A percentile compares a stretch with the other conserved stretches of the same genome.
phyloP scores from a whole-genome alignment of 306 rosid genomes.

The Dalbergia cultrata region DNA sequence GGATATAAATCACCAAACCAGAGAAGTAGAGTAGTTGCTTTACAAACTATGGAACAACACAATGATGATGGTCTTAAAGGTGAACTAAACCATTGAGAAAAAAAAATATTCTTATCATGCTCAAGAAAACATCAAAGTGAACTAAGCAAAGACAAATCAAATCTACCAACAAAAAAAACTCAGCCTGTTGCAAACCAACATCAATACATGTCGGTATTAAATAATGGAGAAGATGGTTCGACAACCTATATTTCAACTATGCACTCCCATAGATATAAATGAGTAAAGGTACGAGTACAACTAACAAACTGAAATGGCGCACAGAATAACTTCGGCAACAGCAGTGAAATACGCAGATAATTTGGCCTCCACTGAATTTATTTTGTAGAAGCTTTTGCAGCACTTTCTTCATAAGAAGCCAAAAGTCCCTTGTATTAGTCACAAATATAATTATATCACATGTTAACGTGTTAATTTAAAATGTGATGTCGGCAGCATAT shows the following conservation, averaged over 20 bases:
- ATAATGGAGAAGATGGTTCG: constrained; percentile 18
- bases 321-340: constrained; percentile 31
- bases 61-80: constrained; percentile 23
- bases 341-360: not conserved
- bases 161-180: constrained; percentile 19
- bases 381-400: constrained; percentile 36
- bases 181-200: not conserved
- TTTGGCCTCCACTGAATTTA: constrained; percentile 7
- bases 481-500: constrained; percentile 51
- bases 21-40: not conserved
- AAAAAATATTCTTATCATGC: not conserved
- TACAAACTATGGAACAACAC: constrained; percentile 22
- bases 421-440: constrained; percentile 27
- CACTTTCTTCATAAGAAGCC: constrained; percentile 47
- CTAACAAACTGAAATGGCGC: constrained; percentile 39
- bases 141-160: constrained; percentile 19
- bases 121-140: constrained; percentile 27
- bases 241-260: constrained; percentile 25
- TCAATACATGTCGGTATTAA: constrained; percentile 30
- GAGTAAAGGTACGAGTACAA: constrained; percentile 18
- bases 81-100: constrained; percentile 25
- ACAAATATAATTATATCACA: constrained; percentile 45
- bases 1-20: constrained; percentile 27
- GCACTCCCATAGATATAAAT: not conserved
- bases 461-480: constrained; percentile 44